Evolutionary conservation across 208 protist species (phyloP).

Genomic region (Strigomonas galati): DNA sequence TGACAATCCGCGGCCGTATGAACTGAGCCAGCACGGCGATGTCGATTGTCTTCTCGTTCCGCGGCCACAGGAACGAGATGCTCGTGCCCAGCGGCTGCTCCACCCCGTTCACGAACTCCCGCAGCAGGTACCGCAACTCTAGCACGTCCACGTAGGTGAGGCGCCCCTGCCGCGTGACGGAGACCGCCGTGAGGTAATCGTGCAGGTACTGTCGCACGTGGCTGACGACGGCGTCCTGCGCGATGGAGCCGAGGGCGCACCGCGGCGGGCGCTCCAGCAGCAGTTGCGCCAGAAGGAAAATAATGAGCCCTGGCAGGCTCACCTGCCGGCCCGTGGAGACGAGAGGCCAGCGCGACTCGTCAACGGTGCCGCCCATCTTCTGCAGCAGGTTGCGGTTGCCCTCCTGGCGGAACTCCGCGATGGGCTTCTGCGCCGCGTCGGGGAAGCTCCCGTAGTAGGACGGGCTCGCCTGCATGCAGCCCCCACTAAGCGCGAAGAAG

Average conservation of each 20-base stretch:
- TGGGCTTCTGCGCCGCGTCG: slow-evolving; percentile 23
- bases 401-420: slow-evolving; percentile 80
- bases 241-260: slow-evolving; percentile 33
- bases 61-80: slow-evolving; percentile 76
- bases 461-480: slow-evolving; percentile 66
- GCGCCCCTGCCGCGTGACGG: slow-evolving; percentile 57
- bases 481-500: slow-evolving; percentile 78
- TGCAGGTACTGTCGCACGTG: slow-evolving; percentile 78
- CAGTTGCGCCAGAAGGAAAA: slow-evolving; percentile 83
- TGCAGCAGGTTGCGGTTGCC: slow-evolving; percentile 68
- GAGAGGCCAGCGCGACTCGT: slow-evolving; percentile 65
- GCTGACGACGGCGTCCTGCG: slow-evolving; percentile 48
- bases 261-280: slow-evolving; percentile 70
- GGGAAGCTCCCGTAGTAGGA: slow-evolving; percentile 31
- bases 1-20: slow-evolving; percentile 78
- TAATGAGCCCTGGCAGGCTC: slow-evolving; percentile 69
- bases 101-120: slow-evolving; percentile 81
- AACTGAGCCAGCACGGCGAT: slow-evolving; percentile 85
- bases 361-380: slow-evolving; percentile 81
- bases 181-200: slow-evolving; percentile 81
- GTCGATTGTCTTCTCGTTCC: slow-evolving; percentile 80
- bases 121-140: slow-evolving; percentile 79
- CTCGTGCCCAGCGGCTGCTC: slow-evolving; percentile 86
- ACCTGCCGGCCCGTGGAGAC: slow-evolving; percentile 69
- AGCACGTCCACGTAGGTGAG: slow-evolving; percentile 71